A percentile compares a stretch with the other conserved stretches of the same genome.
These are phyloP conservation scores for Aspergillus japonicus DNA, from an alignment of 2,329 filamentous ascomycete genomes.

Conservation along the genomic window DNA sequence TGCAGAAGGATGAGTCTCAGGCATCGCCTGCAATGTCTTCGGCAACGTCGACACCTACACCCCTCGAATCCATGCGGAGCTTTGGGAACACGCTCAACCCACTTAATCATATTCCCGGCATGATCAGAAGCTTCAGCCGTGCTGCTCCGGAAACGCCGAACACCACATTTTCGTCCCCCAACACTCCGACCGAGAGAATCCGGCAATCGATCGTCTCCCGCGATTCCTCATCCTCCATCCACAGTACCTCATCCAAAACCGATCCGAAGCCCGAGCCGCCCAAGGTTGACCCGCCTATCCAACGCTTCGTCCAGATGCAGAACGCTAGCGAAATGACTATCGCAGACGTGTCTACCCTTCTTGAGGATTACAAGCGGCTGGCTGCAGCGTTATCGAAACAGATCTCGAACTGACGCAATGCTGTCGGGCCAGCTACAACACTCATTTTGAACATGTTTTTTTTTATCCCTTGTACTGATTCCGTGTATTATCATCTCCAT, in stretches of 20 bases:
- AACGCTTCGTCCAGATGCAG: conserved; percentile 70
- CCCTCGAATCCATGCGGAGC: conserved; percentile 78
- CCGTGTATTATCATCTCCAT: background rate
- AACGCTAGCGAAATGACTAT: conserved; percentile 69
- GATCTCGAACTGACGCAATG: conserved; percentile 17
- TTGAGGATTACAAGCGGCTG: conserved; percentile 72
- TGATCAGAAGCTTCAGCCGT: conserved; percentile 73
- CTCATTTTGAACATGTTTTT: background rate
- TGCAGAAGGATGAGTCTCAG: conserved; percentile 27
- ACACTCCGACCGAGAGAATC: conserved; percentile 42
- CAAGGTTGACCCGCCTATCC: conserved; percentile 59
- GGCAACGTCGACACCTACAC: conserved; percentile 45
- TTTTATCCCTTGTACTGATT: background rate
- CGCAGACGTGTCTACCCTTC: conserved; percentile 69
- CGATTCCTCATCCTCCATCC: conserved; percentile 14
- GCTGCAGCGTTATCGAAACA: conserved; percentile 62
- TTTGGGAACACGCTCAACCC: conserved; percentile 80
- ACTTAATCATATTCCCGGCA: conserved; percentile 72
- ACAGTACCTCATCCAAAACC: background rate
- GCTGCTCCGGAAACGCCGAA: conserved; percentile 40
- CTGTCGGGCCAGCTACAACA: background rate
- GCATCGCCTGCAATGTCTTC: conserved; percentile 26
- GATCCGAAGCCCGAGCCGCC: background rate
- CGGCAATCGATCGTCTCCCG: conserved; percentile 23
- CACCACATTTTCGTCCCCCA: conserved; percentile 36